phyloP scores from a whole-genome alignment of 225 moss, liverwort and hornwort genomes.

The Asterella californica region DNA sequence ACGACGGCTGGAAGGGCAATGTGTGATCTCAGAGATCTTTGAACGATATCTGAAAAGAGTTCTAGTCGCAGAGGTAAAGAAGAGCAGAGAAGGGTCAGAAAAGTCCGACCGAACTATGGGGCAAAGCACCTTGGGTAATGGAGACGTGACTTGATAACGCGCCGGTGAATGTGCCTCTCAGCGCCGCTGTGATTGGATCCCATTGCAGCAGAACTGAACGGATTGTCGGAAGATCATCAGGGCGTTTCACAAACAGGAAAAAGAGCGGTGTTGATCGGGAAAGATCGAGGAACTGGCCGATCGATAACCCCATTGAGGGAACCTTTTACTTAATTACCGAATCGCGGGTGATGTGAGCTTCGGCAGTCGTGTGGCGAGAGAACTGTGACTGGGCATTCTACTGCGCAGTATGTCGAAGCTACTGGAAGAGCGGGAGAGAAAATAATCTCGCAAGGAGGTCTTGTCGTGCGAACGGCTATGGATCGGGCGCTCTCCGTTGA shows the following conservation, averaged over 20 bases:
- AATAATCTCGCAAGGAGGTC: constrained; percentile 15
- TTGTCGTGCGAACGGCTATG: constrained; percentile 26
- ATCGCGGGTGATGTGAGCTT: neutral
- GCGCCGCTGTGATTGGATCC: neutral
- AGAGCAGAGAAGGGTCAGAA: neutral
- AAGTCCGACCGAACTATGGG: constrained; percentile 4
- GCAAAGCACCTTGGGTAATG: neutral
- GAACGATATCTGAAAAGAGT: neutral
- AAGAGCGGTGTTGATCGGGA: neutral
- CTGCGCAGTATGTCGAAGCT: constrained; percentile 29
- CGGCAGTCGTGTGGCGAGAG: constrained; percentile 23
- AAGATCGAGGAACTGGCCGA: neutral
- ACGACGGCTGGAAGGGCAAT: neutral
- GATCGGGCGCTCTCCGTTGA: constrained; percentile 40
- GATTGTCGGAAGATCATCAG: neutral
- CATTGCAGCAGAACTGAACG: neutral
- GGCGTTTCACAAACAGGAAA: neutral
- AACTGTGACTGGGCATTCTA: constrained; percentile 17
- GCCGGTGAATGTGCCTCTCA: neutral
- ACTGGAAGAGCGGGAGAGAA: constrained; percentile 19
- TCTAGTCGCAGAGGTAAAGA: neutral
- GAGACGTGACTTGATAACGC: constrained; percentile 11
- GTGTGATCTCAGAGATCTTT: neutral
- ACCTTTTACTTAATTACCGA: neutral
- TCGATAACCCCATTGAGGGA: neutral